These are phyloP conservation scores for Avena atlantica DNA, from an alignment of 176 grass and related monocot species.

Conservation along the genomic window DNA sequence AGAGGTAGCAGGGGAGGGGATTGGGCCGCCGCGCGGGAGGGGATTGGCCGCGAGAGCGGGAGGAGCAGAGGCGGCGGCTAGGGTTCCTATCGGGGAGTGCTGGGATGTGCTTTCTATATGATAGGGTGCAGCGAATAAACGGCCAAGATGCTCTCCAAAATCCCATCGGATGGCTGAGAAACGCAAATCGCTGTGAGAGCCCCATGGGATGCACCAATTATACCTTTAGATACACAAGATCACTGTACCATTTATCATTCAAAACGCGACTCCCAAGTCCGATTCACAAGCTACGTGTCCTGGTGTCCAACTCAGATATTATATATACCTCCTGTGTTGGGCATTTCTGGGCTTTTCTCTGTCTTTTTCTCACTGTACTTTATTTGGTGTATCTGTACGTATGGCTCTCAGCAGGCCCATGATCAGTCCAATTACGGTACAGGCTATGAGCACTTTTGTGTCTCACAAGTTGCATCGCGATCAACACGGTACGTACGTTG, in stretches of 20 bases:
- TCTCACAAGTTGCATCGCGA: background rate
- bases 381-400: background rate
- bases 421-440: background rate
- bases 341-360: background rate
- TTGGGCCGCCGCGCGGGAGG: no score
- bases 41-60: no score
- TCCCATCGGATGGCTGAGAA: no score
- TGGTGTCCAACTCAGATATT: background rate
- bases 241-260: background rate
- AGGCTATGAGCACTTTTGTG: background rate
- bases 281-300: background rate
- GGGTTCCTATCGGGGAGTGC: no score
- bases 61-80: no score
- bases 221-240: conserved; percentile 49
- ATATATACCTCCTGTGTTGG: background rate
- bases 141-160: no score
- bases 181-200: no score
- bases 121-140: no score
- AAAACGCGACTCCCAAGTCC: background rate
- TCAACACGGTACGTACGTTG: background rate
- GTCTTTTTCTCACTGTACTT: conserved; percentile 1
- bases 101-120: no score
- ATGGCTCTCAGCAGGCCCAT: background rate
- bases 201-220: no score
- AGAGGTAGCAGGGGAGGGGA: no score